A percentile compares a stretch with the other conserved stretches of the same genome.
Evolutionary conservation across 371 early-diverging fungal species (phyloP).

Genomic region (Zopfochytrium polystomum): DNA sequence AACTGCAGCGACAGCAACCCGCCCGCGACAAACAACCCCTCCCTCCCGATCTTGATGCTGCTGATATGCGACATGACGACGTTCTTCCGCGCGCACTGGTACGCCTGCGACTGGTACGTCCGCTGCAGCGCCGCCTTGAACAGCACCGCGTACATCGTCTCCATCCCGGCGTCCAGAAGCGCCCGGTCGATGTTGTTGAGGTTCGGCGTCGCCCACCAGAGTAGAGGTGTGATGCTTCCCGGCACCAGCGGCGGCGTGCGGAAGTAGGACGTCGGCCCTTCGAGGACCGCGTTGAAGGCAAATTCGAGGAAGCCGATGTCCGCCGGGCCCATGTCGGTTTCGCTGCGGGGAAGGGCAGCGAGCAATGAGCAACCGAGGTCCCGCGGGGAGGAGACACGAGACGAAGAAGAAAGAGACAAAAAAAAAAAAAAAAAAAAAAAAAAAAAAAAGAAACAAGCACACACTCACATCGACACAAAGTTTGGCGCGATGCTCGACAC

Average conservation of each 20-base stretch:
- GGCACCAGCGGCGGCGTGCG: slow-evolving; percentile 23
- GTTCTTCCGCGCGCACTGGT: slow-evolving; percentile 16
- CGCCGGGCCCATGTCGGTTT: neutral
- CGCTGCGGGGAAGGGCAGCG: too few relatives aligned
- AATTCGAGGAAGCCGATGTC: slow-evolving; percentile 8
- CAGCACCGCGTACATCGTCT: slow-evolving; percentile 26
- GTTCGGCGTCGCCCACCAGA: slow-evolving; percentile 32
- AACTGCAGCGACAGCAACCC: slow-evolving; percentile 1
- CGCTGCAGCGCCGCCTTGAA: slow-evolving; percentile 30
- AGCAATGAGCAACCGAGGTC: too few relatives aligned
- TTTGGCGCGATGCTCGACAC: slow-evolving; percentile 30
- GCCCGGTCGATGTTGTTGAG: slow-evolving; percentile 22
- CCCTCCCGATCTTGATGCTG: neutral
- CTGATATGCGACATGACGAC: slow-evolving; percentile 5
- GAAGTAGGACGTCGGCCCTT: neutral
- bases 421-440: too few relatives aligned
- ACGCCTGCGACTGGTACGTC: slow-evolving; percentile 22
- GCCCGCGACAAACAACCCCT: neutral
- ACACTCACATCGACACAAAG: neutral
- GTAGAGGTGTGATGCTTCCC: slow-evolving; percentile 23
- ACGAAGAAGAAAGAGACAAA: too few relatives aligned
- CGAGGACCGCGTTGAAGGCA: slow-evolving; percentile 10
- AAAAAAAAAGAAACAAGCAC: too few relatives aligned
- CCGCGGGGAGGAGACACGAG: too few relatives aligned
- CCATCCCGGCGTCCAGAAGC: slow-evolving; percentile 28